Evolutionary conservation across 805 yeast species (phyloP), one percentile per base, ranked within the genome.

Genomic region (Kuraishia floccosa): DNA sequence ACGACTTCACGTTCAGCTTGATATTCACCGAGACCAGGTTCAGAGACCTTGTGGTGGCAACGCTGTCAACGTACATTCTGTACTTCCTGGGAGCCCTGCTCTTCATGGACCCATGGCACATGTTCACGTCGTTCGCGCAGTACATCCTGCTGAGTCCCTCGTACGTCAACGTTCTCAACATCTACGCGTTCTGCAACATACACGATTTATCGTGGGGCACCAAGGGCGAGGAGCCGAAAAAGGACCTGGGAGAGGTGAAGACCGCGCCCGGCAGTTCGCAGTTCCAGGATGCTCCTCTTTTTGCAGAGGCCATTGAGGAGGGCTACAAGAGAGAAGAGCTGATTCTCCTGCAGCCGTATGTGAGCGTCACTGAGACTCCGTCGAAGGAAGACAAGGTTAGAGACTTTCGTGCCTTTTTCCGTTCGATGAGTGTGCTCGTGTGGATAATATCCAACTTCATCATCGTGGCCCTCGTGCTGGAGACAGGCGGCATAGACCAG

Each of bases 171-270:
- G 89, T 87, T 32, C 63, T 89, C 49, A 86, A 85, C 53, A 89
- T 89, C 38, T 89, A 89, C 56, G 94, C 97, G 3, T 87, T 89
- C 52, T 87, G 96, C 62, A 89, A 89, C 55, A 79, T 89, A 37
- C 95, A 89, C 53, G 98, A 89, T 60, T 76, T 89, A 29, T 82
- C 96, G 5, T 89, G 97, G 97, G 97, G 97, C 51, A 89, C 95
- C 4, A 84, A 87, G 52, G 95, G 94, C 29, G 84, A 77, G 30
- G 74, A 72, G 8, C 67, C 73, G 49, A 73, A 62, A 48, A 71
- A 62, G 56, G 94, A 70, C 52, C 64, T 91, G 44, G 97, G 96
- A 37, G 75, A 78, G 27, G 96, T 94, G 16, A 82, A 78, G 44
- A 66, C 43, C 14, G 50, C 83, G 3, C 65, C 68, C 24, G 68